Conservation (phyloP, 768 basidiomycete genomes). For the Termitomyces sp. region DNA sequence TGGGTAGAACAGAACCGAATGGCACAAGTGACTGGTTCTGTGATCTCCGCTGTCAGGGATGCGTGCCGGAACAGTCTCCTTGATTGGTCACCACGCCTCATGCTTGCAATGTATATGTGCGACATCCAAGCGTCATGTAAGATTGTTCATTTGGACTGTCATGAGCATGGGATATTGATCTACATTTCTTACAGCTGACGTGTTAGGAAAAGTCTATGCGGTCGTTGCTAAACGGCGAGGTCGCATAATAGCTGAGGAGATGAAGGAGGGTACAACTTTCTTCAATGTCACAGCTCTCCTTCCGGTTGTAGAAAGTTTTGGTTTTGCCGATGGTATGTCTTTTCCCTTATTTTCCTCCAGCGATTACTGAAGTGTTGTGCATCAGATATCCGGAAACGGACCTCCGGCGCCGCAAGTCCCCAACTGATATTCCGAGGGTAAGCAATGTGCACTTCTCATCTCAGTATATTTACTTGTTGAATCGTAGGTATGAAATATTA, state of each 20-base stretch:
- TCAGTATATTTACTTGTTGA: slow-evolving; percentile 9
- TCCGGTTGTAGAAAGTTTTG: slow-evolving; percentile 96
- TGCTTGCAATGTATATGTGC: slow-evolving; percentile 98
- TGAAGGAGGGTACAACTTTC: slow-evolving; percentile 96
- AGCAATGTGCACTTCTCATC: slow-evolving; percentile 17
- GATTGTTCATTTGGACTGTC: slow-evolving; percentile 22
- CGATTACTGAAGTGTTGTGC: slow-evolving; percentile 8
- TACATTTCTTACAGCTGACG: slow-evolving; percentile 68
- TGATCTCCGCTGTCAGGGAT: slow-evolving; percentile 86
- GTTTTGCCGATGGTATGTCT: slow-evolving; percentile 85
- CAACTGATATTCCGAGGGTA: slow-evolving; percentile 96
- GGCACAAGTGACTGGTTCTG: slow-evolving; percentile 83
- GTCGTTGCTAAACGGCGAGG: slow-evolving; percentile 91
- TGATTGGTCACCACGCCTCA: slow-evolving; percentile 96
- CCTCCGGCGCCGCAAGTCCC: slow-evolving; percentile 95
- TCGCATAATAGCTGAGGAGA: slow-evolving; percentile 91
- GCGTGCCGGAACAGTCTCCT: slow-evolving; percentile 85
- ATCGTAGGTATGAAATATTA: slow-evolving; percentile 78
- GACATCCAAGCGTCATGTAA: slow-evolving; percentile 96
- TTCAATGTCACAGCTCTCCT: slow-evolving; percentile 88
- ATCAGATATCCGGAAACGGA: slow-evolving; percentile 89
- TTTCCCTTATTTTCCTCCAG: background rate
- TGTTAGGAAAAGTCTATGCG: slow-evolving; percentile 94
- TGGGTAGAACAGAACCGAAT: slow-evolving; percentile 67
- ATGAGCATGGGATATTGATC: slow-evolving; percentile 4